Base-by-base conservation (phyloP, 352 stramenopile genomes). In the Peronospora tabacina region DNA sequence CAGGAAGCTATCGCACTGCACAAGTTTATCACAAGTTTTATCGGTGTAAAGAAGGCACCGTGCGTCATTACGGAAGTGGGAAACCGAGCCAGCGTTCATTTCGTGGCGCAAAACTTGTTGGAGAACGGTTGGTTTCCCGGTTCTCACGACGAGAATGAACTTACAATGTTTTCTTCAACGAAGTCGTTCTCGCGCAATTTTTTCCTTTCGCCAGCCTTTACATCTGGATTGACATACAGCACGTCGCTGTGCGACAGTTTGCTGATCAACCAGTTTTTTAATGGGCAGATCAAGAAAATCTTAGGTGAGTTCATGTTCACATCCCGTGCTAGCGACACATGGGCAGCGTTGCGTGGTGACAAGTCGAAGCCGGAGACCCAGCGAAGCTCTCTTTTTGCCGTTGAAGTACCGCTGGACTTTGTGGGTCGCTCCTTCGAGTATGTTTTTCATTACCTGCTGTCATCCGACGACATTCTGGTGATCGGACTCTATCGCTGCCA, bases 241-340 rank as follows among this genome's bases (percentile, higher is more conserved):
- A 85, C 76, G 10, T 90, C 79, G 13, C 64, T 93, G 22, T 93
- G 82, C 32, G 82, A 93, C 57, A 90, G 76, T 39, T 40, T 93
- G 7, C 81, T 93, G 19, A 89, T 93, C 66, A 93, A 93, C 55
- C 79, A 90, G 67, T 93, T 85, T 53, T 93, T 90, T 60, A 93
- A 90, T 53, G 63, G 67, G 32, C 84, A 82, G 44, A 88, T 93
- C 65, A 93, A 89, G 56, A 87, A 77, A 24, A 93, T 93, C 49
- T 49, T 93, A 44, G 71, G 78, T 15, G 82, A 90, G 55, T 90
- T 93, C 49, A 88, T 93, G 68, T 90, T 90, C 40, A 72, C 73
- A 6, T 85, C 79, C 7, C 84, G 78, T 56, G 75, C 82, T 24
- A 82, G 79, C 49, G 68, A 58, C 10, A 58, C 48, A 22, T 58